phyloP scores from a whole-genome alignment of 495 filamentous ascomycete species.

The Hyaloscypha bicolor region DNA sequence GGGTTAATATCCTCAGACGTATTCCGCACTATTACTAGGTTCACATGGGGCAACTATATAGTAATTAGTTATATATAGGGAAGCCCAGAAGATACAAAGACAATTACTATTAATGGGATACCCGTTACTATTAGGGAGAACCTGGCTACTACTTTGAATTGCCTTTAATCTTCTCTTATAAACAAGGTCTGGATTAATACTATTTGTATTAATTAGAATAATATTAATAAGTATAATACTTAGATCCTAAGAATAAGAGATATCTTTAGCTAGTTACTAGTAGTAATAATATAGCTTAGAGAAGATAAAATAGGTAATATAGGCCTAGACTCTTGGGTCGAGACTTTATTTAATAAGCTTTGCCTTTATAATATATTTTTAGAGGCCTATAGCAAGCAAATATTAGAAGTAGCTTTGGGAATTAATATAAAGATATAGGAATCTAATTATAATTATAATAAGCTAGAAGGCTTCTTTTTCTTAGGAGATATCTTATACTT shows the following conservation, averaged over 20 bases:
- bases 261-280: background rate
- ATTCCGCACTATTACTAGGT: conserved; percentile 27
- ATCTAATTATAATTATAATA: conserved; percentile 18
- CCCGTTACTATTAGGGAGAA: conserved; percentile 23
- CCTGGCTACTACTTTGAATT: conserved; percentile 24
- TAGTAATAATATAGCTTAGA: conserved; percentile 15
- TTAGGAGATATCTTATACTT: conserved; percentile 6
- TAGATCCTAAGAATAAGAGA: no score
- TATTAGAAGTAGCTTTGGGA: conserved; percentile 12
- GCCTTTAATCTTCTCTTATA: conserved; percentile 2
- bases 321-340: no score
- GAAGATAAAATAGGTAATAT: conserved; percentile 7
- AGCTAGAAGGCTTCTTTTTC: conserved; percentile 17
- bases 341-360: no score
- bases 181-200: conserved; percentile 3
- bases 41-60: conserved; percentile 30
- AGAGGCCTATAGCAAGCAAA: no score
- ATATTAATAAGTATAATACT: no score
- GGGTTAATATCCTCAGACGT: conserved; percentile 22
- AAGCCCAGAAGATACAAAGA: conserved; percentile 19
- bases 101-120: conserved; percentile 26
- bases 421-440: conserved; percentile 17
- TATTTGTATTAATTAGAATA: background rate
- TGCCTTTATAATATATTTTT: no score
- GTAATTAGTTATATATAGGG: conserved; percentile 31